Evolutionary conservation across 2,329 filamentous ascomycete species (phyloP).

Genomic region (Aureobasidium sp.): DNA sequence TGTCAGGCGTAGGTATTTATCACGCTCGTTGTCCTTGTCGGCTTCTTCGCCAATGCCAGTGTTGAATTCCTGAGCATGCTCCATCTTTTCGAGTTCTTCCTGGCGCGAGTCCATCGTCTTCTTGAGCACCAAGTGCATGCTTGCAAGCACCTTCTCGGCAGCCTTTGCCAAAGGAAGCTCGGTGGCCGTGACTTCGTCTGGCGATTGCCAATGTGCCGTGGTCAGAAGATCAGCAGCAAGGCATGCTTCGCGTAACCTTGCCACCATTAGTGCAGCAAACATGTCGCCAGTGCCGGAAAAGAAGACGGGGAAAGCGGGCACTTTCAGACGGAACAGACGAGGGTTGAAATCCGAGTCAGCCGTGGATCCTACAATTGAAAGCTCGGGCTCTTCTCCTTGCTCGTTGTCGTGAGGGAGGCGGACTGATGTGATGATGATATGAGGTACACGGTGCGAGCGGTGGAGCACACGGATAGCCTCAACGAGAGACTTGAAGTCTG

Average conservation of each 20-base stretch:
- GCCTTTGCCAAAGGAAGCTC: constrained; percentile 77
- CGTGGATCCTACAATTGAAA: constrained; percentile 65
- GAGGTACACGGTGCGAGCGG: constrained; percentile 56
- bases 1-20: constrained; percentile 58
- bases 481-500: constrained; percentile 61
- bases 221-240: constrained; percentile 42
- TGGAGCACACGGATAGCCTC: constrained; percentile 71
- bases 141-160: constrained; percentile 77
- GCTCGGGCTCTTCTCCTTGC: constrained; percentile 15
- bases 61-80: constrained; percentile 36
- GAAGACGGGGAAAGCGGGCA: constrained; percentile 82
- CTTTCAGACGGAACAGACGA: constrained; percentile 79
- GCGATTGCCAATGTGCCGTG: constrained; percentile 63
- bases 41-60: constrained; percentile 35
- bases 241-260: constrained; percentile 77
- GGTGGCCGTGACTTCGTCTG: constrained; percentile 57
- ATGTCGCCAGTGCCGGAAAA: constrained; percentile 97
- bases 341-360: constrained; percentile 55
- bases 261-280: constrained; percentile 88
- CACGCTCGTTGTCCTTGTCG: constrained; percentile 42
- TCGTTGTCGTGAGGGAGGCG: constrained; percentile 42
- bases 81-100: constrained; percentile 46
- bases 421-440: constrained; percentile 88
- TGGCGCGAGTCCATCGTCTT: constrained; percentile 59
- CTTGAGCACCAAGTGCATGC: constrained; percentile 78